Base-by-base conservation (phyloP, 768 basidiomycete species). In the Tricholoma terreum region DNA sequence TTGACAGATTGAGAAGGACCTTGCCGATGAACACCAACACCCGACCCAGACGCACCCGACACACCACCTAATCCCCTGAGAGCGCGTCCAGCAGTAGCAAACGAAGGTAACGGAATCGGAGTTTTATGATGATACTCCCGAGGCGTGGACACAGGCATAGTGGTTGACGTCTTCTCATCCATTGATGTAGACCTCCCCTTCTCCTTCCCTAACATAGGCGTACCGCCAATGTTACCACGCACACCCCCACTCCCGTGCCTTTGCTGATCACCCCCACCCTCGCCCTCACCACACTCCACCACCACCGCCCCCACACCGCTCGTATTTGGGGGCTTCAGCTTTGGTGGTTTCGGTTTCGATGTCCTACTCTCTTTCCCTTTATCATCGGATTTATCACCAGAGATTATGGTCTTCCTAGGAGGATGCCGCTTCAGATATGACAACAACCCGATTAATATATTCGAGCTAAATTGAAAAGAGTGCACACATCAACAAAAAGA, bases 381-480 rank as follows among this genome's bases (percentile, higher is more conserved):
- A n/a, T 33, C 38, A 27, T 33, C 10, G 1, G 21, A 34, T 4
- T 6, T 30, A 4, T 6, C 22, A 46, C n/a, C n/a, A n/a, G n/a
- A n/a, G n/a, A 27, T 6, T 31, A 50, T 45, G 35, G 12, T 75
- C 35, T 71, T 73, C 7, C 27, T 27, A 12, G 54, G 34, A n/a
- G 77, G 73, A 60, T 82, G 77, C 55, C 80, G 83, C 67, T 84
- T 85, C 52, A 89, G 70, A 69, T 87, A 84, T 27, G 79, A 82
- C n/a, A 93, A 69, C 54, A 93, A 80, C 33, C 92, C 92, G 58
- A 94, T 86, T 46, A 94, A 81, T 60, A 94, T 93, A 67, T 94
- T 94, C 14, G 92, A 94, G 62, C 92, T 93, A 63, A 58, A 22
- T 77, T 66, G 59, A 78, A 78, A 55, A 75, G 69, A 21, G 6